A percentile compares a stretch with the other conserved stretches of the same genome.
Evolutionary conservation across 2,329 filamentous ascomycete genomes (phyloP).

Genomic region (Hypomyces perniciosus): DNA sequence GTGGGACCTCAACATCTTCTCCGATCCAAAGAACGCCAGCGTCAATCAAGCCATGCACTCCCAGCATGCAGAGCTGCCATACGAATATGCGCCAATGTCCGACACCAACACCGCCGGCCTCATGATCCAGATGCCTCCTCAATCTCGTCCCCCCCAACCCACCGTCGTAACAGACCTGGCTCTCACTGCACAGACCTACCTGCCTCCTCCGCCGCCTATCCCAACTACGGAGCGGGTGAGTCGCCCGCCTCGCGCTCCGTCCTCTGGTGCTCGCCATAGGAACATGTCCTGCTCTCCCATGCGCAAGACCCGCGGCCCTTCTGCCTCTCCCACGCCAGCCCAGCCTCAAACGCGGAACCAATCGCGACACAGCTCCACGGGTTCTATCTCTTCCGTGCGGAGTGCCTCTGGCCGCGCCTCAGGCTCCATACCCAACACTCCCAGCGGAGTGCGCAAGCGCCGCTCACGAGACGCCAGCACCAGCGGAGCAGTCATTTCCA

Average conservation of each 20-base stretch:
- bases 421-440: conserved; percentile 33
- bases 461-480: conserved; percentile 32
- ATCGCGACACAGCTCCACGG: conserved; percentile 36
- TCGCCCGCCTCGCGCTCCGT: conserved; percentile 47
- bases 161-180: conserved; percentile 31
- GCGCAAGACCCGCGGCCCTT: conserved; percentile 38
- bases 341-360: conserved; percentile 19
- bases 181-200: conserved; percentile 30
- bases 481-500: conserved; percentile 20
- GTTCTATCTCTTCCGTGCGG: conserved; percentile 29
- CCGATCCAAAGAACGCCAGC: conserved; percentile 31
- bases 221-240: conserved; percentile 31
- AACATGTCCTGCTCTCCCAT: conserved; percentile 32
- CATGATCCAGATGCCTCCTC: conserved; percentile 48
- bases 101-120: conserved; percentile 34
- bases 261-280: conserved; percentile 45
- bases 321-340: conserved; percentile 35
- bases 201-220: conserved; percentile 28
- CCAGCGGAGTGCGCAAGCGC: conserved; percentile 35
- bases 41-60: conserved; percentile 36
- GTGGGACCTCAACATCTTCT: conserved; percentile 16
- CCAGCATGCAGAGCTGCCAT: conserved; percentile 35
- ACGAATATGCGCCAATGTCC: conserved; percentile 31
- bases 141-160: conserved; percentile 32
- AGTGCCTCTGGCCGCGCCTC: conserved; percentile 30